Evolutionary conservation across 305 asterid species (phyloP).

Genomic region (Fraxinus greggii): DNA sequence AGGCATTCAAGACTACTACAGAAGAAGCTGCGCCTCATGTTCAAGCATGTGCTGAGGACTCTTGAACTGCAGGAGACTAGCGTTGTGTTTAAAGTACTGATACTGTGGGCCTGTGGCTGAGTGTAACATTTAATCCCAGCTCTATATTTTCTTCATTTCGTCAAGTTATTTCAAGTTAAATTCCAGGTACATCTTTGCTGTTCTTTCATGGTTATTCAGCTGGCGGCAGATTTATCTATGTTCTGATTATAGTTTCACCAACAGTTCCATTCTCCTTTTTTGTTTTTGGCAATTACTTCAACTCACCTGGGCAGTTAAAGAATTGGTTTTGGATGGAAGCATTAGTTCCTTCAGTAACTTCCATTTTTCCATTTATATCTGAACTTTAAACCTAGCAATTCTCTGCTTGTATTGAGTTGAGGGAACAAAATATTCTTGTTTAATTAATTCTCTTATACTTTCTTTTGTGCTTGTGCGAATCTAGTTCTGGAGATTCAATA

Average conservation of each 20-base stretch:
- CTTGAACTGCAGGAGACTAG: not conserved
- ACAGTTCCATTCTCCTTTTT: not conserved
- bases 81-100: not conserved
- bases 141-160: not conserved
- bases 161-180: not conserved
- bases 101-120: not conserved
- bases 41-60: not conserved
- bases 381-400: not conserved
- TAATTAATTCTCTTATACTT: not conserved
- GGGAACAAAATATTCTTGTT: not conserved
- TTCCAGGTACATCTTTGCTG: not conserved
- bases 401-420: not conserved
- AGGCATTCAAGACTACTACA: not conserved
- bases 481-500: not conserved
- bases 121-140: not conserved
- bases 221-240: not conserved
- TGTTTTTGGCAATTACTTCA: not conserved
- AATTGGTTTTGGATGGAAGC: not conserved
- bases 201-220: not conserved
- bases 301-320: not conserved
- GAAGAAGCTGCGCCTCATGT: not conserved
- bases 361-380: not conserved
- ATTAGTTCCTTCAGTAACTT: not conserved
- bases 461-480: not conserved
- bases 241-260: not conserved